Evolutionary conservation across 116 monocot species (phyloP).

Genomic region (Phalaenopsis hybrid): DNA sequence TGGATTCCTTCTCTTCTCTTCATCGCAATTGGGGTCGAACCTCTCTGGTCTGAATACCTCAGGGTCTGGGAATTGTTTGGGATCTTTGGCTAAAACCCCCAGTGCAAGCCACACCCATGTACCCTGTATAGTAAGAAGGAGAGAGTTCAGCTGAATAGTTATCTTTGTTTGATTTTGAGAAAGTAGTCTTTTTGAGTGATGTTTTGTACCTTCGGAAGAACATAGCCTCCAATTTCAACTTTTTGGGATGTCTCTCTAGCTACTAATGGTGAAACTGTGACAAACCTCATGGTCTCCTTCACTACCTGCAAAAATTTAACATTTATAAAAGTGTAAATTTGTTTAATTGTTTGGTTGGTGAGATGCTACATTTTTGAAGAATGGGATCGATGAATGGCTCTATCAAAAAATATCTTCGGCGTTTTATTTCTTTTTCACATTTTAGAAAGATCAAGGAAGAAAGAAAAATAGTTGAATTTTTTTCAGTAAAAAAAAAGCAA

Average conservation of each 20-base stretch:
- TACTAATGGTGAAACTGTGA: conserved; percentile 70
- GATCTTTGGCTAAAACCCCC: conserved; percentile 73
- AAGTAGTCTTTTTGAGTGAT: neutral
- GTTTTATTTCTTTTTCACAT: neutral
- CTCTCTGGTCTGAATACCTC: conserved; percentile 72
- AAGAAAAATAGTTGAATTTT: neutral
- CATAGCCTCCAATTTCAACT: conserved; percentile 73
- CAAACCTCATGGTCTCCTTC: conserved; percentile 82
- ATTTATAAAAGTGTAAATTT: neutral
- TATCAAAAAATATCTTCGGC: neutral
- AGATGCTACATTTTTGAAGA: too few species aligned
- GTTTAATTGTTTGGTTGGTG: neutral
- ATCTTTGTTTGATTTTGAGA: neutral
- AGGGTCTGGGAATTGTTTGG: conserved; percentile 66
- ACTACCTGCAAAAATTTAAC: conserved; percentile 41
- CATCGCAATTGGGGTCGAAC: conserved; percentile 50
- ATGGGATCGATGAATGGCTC: neutral
- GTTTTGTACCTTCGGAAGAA: conserved; percentile 64
- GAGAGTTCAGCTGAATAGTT: neutral
- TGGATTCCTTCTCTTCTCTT: conserved; percentile 70
- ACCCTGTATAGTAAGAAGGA: conserved; percentile 29
- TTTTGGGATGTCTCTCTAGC: conserved; percentile 73
- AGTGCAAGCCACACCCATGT: conserved; percentile 92
- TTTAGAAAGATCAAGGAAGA: neutral
- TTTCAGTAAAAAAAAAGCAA: neutral